Evolutionary conservation across 805 yeast genomes (phyloP), one percentile per base, ranked within the genome.

Genomic region (Suhomyces sp.): DNA sequence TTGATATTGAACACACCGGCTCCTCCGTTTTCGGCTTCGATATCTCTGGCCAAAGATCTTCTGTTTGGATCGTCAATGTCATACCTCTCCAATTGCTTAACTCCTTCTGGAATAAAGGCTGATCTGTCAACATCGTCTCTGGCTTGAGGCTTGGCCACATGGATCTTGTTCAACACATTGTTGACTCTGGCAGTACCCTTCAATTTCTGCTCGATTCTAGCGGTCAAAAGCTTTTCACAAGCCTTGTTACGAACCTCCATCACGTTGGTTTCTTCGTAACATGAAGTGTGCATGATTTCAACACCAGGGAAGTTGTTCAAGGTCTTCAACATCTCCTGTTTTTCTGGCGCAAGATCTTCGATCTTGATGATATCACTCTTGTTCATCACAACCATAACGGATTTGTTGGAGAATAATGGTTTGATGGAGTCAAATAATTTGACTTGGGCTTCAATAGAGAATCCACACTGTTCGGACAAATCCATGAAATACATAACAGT

Each of bases 401-500:
- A 85, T 75, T 94, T 94, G 79, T 94, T 94, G 60, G 97, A 97
- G 65, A 94, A 94, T 65, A 94, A 80, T 40, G 98, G 99, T 76
- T 94, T 94, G 75, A 94, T 93, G 43, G 96, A 88, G 72, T 94
- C 96, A 84, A 92, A 94, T 57, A 94, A 80, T 76, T 93, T 90
- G 60, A 94, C 98, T 78, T 94, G 99, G 51, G 92, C 97, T 76
- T 92, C 97, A 59, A 94, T 84, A 20, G 96, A 85, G 78, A 93
- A 94, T 47, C 99, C 99, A 83, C 99, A 94, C 81, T 93, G 98
- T 78, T 94, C 99, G 31, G 97, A 89, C 61, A 93, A 80, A 79
- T 94, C 99, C 99, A 94, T 94, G 68, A 94, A 94, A 77, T 94
- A 94, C 66, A 94, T 75, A 44, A 94, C 97, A 71, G 97, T 89